Evolutionary conservation across 306 rosid genomes (phyloP).

Genomic region (Cercis canadensis): DNA sequence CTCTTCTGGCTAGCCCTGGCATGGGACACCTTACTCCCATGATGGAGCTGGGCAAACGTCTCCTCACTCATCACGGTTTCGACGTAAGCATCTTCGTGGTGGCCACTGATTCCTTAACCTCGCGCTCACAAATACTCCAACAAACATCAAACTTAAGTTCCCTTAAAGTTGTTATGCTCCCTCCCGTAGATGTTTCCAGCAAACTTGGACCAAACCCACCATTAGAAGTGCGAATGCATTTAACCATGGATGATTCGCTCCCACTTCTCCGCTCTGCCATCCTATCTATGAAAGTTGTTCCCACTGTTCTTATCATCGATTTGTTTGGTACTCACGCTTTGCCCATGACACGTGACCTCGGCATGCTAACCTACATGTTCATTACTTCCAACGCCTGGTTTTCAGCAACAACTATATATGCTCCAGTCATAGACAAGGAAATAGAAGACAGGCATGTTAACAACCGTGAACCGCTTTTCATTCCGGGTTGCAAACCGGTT

Average conservation of each 20-base stretch:
- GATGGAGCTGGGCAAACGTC: slow-evolving; percentile 49
- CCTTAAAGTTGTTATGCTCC: not conserved
- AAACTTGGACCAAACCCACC: not conserved
- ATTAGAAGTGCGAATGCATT: not conserved
- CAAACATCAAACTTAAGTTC: not conserved
- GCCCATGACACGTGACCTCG: slow-evolving; percentile 41
- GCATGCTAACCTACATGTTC: slow-evolving; percentile 34
- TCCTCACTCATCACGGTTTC: slow-evolving; percentile 41
- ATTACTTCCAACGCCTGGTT: slow-evolving; percentile 43
- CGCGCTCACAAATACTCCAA: not conserved
- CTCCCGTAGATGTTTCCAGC: not conserved
- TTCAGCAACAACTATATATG: slow-evolving; percentile 1
- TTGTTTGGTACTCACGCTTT: slow-evolving; percentile 38
- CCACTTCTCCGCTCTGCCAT: not conserved
- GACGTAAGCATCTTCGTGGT: slow-evolving; percentile 44
- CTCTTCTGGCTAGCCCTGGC: slow-evolving; percentile 46
- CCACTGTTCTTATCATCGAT: slow-evolving; percentile 46
- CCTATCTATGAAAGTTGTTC: not conserved
- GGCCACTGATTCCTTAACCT: slow-evolving; percentile 32
- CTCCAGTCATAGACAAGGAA: slow-evolving; percentile 28
- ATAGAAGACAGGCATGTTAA: too few species aligned
- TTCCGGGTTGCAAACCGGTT: too few species aligned
- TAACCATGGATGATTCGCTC: not conserved
- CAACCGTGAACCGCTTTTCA: too few species aligned
- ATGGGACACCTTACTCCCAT: slow-evolving; percentile 50